phyloP scores from a whole-genome alignment of 75 land plant genomes.

The Adiantum capillusveneris region DNA sequence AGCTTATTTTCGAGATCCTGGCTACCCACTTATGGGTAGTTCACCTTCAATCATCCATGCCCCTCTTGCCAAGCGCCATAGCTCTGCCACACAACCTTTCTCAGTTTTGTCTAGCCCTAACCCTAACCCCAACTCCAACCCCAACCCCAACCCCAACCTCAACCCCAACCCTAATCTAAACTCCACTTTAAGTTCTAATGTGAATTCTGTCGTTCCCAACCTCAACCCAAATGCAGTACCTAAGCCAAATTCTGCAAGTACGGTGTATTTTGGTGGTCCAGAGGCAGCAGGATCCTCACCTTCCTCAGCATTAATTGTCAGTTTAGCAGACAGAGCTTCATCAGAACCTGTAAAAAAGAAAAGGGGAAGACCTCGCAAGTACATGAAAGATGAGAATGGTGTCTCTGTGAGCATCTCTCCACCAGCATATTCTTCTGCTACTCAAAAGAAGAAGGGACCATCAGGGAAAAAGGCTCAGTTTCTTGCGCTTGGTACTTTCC shows the following conservation, averaged over 20 bases:
- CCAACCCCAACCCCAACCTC: neutral
- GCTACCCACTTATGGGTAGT: neutral
- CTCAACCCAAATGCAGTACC: too few relatives aligned
- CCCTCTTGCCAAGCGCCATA: neutral
- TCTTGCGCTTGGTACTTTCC: conserved; percentile 32
- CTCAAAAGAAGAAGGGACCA: conserved; percentile 13
- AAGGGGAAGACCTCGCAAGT: conserved; percentile 76
- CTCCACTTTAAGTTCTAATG: too few relatives aligned
- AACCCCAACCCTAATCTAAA: too few relatives aligned
- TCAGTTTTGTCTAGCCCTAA: neutral
- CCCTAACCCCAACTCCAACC: neutral
- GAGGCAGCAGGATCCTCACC: neutral
- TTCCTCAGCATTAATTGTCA: neutral
- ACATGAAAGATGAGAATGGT: conserved; percentile 14
- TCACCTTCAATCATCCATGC: neutral
- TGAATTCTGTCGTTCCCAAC: neutral
- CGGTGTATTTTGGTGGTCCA: neutral
- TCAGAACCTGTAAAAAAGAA: conserved; percentile 43
- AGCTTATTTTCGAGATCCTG: too few relatives aligned
- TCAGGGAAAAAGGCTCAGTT: conserved; percentile 47
- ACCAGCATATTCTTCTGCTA: conserved; percentile 15
- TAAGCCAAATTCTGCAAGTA: too few relatives aligned
- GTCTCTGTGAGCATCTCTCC: conserved; percentile 10
- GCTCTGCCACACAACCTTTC: neutral
- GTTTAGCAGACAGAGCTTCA: neutral